Percentiles rank a stretch among this genome's conserved stretches.
phyloP scores from a whole-genome alignment of 2,329 filamentous ascomycete species.

The Hypoxylon sp. region DNA sequence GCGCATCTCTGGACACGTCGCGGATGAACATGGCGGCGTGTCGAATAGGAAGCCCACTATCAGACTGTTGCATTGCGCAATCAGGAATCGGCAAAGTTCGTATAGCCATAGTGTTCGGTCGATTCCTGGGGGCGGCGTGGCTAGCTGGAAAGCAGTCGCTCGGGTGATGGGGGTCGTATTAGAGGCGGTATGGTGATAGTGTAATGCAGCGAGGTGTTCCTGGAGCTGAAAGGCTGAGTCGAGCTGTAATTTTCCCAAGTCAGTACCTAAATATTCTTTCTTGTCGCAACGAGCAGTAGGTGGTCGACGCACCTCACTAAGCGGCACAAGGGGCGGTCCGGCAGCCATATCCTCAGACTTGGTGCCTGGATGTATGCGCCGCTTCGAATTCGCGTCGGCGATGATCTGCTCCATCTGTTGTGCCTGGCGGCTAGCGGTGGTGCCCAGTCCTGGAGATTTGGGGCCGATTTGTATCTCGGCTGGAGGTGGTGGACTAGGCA shows the following conservation, averaged over 20 bases:
- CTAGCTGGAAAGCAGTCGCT: constrained; percentile 80
- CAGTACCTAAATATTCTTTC: constrained; percentile 21
- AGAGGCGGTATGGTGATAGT: constrained; percentile 81
- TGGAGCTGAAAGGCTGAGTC: constrained; percentile 98
- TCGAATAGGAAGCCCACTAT: constrained; percentile 95
- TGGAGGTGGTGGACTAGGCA: constrained; percentile 94
- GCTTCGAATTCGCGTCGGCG: constrained; percentile 80
- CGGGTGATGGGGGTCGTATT: constrained; percentile 81
- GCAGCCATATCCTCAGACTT: constrained; percentile 93
- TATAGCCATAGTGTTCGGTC: constrained; percentile 96
- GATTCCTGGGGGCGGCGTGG: constrained; percentile 83
- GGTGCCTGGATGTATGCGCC: constrained; percentile 92
- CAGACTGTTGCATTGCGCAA: constrained; percentile 92
- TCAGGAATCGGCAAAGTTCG: constrained; percentile 96
- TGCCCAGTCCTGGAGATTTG: constrained; percentile 72
- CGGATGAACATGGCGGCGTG: constrained; percentile 86
- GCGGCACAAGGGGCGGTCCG: constrained; percentile 88
- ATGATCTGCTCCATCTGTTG: constrained; percentile 74
- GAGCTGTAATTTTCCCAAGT: constrained; percentile 69
- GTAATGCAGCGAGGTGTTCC: constrained; percentile 94
- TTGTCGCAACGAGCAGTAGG: constrained; percentile 24
- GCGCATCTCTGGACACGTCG: constrained; percentile 97
- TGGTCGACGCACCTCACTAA: constrained; percentile 77
- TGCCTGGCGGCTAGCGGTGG: constrained; percentile 67
- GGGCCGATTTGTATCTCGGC: constrained; percentile 93